Base-by-base conservation (phyloP, 2,329 filamentous ascomycete species). In the Cladosporium sp. region DNA sequence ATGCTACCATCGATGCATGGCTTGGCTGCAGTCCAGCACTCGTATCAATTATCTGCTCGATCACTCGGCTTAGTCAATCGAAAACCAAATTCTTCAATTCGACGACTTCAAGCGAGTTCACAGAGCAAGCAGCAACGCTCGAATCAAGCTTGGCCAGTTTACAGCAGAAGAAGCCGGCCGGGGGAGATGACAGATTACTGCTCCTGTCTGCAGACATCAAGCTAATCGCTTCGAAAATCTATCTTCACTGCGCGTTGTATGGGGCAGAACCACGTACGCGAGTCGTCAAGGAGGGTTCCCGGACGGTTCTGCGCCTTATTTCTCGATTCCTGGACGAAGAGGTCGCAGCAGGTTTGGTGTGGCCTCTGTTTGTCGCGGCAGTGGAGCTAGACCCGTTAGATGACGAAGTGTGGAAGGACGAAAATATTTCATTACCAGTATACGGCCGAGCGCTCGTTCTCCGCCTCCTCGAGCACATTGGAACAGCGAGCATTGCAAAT, bases 1-100 rank as follows among this genome's bases (percentile, higher is more conserved):
- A 73, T 35, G 68, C 71, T 22, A 68, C 70, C 0, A 73, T 76
- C 37, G 72, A 77, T 57, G 62, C 71, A 0, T 80, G 78, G 78
- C 77, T 80, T 68, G 77, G 77, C 0, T 80, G 77, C 49, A 79
- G 77, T 42, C 76, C 78, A 0, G 73, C 74, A 17, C 65, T 80
- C 34, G 76, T 77, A 3, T 73, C 74, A 1, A 74, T 80, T 3
- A 64, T 80, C 4, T 78, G 75, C n/a, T 70, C 71, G 0, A 78
- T 79, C 20, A 79, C 76, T 0, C 78, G 80, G 48, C 65, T 80
- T 13, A 77, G 76, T 4, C 70, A 75, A 5, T 65, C 65, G 10
- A 66, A 73, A 7, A 67, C 68, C 10, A 56, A 65, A 4, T 56
- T 58, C 8, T 66, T 68, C 1, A 61, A 70, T 12, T 58, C 64